A percentile compares a stretch with the other conserved stretches of the same genome.
Evolutionary conservation across 371 early-diverging fungal species (phyloP).

Genomic region (Mortierella sp.): DNA sequence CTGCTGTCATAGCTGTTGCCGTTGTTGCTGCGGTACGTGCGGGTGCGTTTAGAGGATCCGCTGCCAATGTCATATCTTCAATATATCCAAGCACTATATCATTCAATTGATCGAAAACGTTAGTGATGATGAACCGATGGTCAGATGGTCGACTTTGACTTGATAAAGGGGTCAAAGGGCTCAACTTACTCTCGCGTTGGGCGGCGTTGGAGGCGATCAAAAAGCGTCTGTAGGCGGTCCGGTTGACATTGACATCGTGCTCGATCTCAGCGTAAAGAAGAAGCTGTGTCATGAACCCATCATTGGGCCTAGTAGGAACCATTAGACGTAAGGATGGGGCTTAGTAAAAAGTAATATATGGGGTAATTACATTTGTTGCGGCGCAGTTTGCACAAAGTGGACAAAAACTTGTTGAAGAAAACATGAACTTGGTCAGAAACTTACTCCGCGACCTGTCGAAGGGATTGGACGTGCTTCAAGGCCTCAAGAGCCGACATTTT

Average conservation of each 20-base stretch:
- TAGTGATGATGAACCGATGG: too few relatives aligned
- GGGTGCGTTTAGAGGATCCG: constrained; percentile 61
- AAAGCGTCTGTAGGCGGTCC: constrained; percentile 80
- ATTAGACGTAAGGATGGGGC: not conserved
- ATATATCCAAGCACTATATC: constrained; percentile 61
- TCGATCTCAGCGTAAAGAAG: constrained; percentile 72
- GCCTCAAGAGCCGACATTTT: constrained; percentile 65
- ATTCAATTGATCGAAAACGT: not conserved
- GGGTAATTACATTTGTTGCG: not conserved
- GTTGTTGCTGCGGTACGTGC: not conserved
- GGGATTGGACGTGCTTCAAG: constrained; percentile 63
- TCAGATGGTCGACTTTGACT: too few relatives aligned
- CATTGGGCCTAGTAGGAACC: constrained; percentile 69
- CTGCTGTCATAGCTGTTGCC: not conserved
- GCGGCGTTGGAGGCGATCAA: constrained; percentile 69
- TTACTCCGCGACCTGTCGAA: constrained; percentile 68
- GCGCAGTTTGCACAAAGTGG: not conserved
- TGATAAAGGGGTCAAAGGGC: too few relatives aligned
- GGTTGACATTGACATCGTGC: constrained; percentile 67
- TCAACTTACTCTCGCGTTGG: constrained; percentile 65
- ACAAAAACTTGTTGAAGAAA: not conserved
- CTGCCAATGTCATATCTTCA: constrained; percentile 63
- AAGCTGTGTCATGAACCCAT: constrained; percentile 80
- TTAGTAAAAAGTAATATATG: not conserved
- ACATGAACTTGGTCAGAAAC: not conserved